Base-by-base conservation (phyloP, 768 basidiomycete species). In the Tricholoma hemisulphureum region DNA sequence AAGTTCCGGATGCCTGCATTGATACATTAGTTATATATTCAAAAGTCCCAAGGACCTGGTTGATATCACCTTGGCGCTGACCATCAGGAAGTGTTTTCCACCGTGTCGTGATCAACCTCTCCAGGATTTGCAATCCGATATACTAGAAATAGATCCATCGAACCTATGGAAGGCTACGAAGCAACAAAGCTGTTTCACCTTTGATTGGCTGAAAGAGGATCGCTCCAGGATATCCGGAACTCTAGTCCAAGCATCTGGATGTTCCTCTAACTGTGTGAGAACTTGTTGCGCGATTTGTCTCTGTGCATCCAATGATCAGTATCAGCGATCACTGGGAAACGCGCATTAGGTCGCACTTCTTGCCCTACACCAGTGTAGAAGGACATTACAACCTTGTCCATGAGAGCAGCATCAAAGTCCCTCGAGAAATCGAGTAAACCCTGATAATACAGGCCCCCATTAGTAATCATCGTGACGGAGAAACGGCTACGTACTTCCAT, bases 51-150 rank as follows among this genome's bases (percentile, higher is more conserved):
- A 16, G 14, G 16, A 21, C 29, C 10, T 57, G 21, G 21, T 18
- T 23, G 9, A 11, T 11, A 69, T 55, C 58, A 89, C 95, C 95
- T 81, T 91, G 89, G 64, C 95, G 82, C 70, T 99, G 95, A 18
- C 91, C 93, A 53, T 93, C 90, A 20, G 97, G 96, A 51, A 99
- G 76, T 31, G 94, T 90, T 77, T 94, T 95, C 97, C 97, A 99
- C 64, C 94, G 82, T 41, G 94, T 97, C 58, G 80, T 85, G 72
- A 99, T 93, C 58, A 99, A 80, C 75, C 89, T 98, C 75, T 98
- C 97, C 32, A 99, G 80, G 69, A 99, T 96, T 75, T 98, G 95
- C 53, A 98, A 79, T 39, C 93, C 96, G 69, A 99, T 94, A 73
- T 93, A 98, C 95, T 98, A n/a, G 18, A 58, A 34, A 61, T 32